Conservation (phyloP, 345 rosid species). For the Eucalyptus polybractea region DNA sequence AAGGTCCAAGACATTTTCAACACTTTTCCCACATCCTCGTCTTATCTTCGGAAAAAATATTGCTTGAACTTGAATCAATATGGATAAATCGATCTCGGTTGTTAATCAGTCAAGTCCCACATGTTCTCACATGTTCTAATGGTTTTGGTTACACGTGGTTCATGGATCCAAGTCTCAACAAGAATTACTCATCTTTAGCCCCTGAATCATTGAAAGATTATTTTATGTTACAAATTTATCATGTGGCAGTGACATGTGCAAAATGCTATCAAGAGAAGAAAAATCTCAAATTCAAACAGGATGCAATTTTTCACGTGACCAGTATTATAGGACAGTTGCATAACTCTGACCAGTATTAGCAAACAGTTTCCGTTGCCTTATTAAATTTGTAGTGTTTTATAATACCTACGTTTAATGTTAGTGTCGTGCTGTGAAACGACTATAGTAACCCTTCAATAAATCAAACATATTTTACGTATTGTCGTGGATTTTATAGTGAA, state of each 20-base stretch:
- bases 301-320: not conserved
- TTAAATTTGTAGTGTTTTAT: not conserved
- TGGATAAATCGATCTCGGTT: not conserved
- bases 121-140: not conserved
- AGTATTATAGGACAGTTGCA: not conserved
- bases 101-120: not conserved
- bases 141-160: not conserved
- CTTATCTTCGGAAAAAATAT: not conserved
- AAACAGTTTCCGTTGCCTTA: not conserved
- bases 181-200: not conserved
- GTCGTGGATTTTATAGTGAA: not conserved
- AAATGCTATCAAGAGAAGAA: not conserved
- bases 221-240: not conserved
- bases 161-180: not conserved
- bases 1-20: too few species aligned
- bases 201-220: not conserved
- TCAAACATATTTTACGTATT: not conserved
- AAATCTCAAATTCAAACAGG: not conserved
- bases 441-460: not conserved
- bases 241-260: not conserved
- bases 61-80: not conserved
- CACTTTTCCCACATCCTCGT: rapidly evolving
- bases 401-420: not conserved
- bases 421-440: not conserved
- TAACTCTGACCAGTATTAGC: too few species aligned